Conservation (phyloP, 805 yeast species). For the Wickerhamiella sorbophila region DNA sequence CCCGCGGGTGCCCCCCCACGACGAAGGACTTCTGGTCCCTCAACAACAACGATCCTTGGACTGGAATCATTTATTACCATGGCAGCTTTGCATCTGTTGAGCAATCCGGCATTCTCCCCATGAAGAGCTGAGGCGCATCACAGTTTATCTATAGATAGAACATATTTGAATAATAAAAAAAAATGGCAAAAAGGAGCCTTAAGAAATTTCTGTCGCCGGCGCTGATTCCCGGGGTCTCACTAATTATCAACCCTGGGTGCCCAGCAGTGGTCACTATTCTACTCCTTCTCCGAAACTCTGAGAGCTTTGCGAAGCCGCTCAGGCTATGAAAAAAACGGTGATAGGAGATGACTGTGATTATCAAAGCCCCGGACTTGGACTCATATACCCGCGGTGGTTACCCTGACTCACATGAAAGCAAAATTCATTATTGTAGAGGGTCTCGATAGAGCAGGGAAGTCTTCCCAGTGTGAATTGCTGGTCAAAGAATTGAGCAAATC, state of each 20-base stretch:
- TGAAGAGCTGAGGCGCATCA: not conserved
- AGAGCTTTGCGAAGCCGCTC: no score
- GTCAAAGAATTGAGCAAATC: constrained; percentile 19
- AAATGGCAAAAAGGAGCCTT: not conserved
- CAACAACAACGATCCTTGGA: constrained; percentile 1
- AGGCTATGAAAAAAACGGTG: constrained; percentile 1
- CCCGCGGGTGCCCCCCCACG: constrained; percentile 1
- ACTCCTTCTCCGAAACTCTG: constrained; percentile 8
- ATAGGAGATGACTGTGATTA: not conserved
- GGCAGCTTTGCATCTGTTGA: not conserved
- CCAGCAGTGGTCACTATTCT: constrained; percentile 22
- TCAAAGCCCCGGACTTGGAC: not conserved
- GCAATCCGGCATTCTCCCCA: not conserved
- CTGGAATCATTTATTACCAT: not conserved
- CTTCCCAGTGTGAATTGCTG: constrained; percentile 55
- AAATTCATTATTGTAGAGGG: constrained; percentile 77
- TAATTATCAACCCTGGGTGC: constrained; percentile 24
- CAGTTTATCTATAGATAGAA: not conserved
- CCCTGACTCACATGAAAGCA: constrained; percentile 35
- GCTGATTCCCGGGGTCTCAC: constrained; percentile 27
- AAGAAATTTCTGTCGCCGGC: constrained; percentile 17
- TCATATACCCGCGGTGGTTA: not conserved
- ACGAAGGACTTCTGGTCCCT: not conserved
- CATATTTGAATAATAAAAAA: no score
- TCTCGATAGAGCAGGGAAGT: constrained; percentile 85